These are phyloP conservation scores for Tephrocybe sp. DNA, from an alignment of 768 basidiomycete species.

Conservation along the genomic window DNA sequence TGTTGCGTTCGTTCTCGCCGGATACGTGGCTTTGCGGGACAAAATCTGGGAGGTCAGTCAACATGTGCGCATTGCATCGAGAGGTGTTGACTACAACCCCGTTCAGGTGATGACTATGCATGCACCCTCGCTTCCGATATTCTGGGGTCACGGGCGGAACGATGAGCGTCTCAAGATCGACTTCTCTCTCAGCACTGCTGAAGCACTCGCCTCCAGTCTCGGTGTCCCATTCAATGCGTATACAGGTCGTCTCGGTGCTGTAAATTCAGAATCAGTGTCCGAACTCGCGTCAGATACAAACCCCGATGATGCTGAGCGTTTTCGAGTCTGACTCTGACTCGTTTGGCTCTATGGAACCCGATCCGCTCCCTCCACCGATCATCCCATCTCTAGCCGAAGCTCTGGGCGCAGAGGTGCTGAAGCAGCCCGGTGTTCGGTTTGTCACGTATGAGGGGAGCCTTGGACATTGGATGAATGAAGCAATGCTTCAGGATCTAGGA, in stretches of 20 bases:
- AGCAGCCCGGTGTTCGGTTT: conserved; percentile 22
- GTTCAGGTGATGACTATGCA: conserved; percentile 49
- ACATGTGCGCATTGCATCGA: no score
- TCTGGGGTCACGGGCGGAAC: conserved; percentile 71
- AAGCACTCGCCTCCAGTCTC: conserved; percentile 47
- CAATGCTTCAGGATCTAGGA: conserved; percentile 26
- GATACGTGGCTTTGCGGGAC: conserved; percentile 57
- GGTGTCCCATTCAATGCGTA: conserved; percentile 33
- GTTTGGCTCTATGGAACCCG: conserved; percentile 9
- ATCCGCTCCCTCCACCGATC: neutral
- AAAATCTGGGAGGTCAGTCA: conserved; percentile 50
- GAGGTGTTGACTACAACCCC: neutral
- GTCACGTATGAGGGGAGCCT: conserved; percentile 25
- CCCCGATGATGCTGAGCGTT: neutral
- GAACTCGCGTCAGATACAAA: neutral
- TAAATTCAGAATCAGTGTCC: neutral
- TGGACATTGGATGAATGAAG: conserved; percentile 27
- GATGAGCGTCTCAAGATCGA: conserved; percentile 59
- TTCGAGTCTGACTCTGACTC: conserved; percentile 13
- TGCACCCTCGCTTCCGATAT: conserved; percentile 57
- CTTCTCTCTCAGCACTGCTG: conserved; percentile 46
- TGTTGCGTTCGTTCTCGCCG: conserved; percentile 60
- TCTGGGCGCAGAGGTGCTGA: neutral
- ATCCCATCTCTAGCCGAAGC: neutral
- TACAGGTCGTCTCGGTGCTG: neutral